Conservation (phyloP, 148 eudicot species). For the Rhododendron kiyosumense region DNA sequence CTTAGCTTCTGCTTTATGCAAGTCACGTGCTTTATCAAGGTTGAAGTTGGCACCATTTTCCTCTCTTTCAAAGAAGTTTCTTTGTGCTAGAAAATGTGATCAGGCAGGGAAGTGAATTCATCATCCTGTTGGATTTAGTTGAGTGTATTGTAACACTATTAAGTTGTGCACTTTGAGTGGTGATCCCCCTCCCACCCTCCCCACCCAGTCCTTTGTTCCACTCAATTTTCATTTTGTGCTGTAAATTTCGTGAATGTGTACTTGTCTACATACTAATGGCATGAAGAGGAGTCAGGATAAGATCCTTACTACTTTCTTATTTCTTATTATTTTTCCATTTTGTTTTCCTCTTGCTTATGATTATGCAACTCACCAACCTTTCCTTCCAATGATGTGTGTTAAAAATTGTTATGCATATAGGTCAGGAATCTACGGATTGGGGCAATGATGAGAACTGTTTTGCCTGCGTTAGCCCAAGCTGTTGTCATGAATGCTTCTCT, state of each 20-base stretch:
- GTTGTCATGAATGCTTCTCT: constrained; percentile 57
- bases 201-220: background rate
- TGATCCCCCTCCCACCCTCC: background rate
- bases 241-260: background rate
- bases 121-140: background rate
- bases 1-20: background rate
- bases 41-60: background rate
- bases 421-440: constrained; percentile 95
- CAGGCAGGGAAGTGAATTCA: background rate
- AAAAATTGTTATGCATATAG: constrained; percentile 25
- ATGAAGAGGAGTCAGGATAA: background rate
- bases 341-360: background rate
- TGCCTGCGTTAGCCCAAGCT: constrained; percentile 98
- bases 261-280: background rate
- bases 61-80: background rate
- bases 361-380: background rate
- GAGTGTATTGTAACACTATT: background rate
- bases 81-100: background rate
- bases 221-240: background rate
- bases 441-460: constrained; percentile 93
- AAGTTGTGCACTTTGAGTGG: background rate
- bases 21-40: background rate
- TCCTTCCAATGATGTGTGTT: background rate
- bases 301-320: background rate
- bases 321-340: background rate